These are phyloP conservation scores for Sporothrix schenckii DNA, from an alignment of 2,329 filamentous ascomycete species.

Conservation along the genomic window DNA sequence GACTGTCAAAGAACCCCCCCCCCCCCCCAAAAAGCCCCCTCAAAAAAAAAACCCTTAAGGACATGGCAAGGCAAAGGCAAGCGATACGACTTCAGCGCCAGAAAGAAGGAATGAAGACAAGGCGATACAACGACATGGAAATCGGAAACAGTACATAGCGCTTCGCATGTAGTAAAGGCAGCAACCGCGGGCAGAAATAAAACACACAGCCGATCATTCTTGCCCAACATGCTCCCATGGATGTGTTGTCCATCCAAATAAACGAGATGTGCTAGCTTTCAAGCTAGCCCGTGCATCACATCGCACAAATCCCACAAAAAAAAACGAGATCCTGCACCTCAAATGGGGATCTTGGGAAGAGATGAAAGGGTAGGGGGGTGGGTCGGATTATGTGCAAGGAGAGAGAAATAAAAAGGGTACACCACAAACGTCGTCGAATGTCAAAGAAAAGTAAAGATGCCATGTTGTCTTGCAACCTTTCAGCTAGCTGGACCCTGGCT, in stretches of 20 bases:
- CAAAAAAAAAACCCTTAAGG: no score
- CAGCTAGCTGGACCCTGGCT: not conserved
- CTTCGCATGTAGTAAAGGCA: not conserved
- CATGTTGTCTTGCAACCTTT: not conserved
- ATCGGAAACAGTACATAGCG: not conserved
- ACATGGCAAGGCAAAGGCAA: not conserved
- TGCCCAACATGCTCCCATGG: not conserved
- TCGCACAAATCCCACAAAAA: conserved; percentile 18
- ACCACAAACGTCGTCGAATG: no score
- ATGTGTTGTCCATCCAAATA: not conserved
- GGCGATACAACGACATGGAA: not conserved
- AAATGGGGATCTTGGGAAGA: conserved; percentile 6
- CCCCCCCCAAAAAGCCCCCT: no score
- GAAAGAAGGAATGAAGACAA: not conserved
- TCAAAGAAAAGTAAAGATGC: not conserved
- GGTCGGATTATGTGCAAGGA: no score
- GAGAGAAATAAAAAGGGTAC: not conserved
- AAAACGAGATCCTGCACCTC: conserved; percentile 22
- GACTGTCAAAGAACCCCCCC: not conserved
- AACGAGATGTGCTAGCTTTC: not conserved
- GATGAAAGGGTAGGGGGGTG: not conserved
- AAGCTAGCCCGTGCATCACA: conserved; percentile 13
- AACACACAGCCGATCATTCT: conserved; percentile 13
- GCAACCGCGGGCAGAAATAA: not conserved
- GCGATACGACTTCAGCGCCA: conserved; percentile 3